phyloP scores from a whole-genome alignment of 176 grass and related monocot genomes.

The Dendrocalamus sinicus region DNA sequence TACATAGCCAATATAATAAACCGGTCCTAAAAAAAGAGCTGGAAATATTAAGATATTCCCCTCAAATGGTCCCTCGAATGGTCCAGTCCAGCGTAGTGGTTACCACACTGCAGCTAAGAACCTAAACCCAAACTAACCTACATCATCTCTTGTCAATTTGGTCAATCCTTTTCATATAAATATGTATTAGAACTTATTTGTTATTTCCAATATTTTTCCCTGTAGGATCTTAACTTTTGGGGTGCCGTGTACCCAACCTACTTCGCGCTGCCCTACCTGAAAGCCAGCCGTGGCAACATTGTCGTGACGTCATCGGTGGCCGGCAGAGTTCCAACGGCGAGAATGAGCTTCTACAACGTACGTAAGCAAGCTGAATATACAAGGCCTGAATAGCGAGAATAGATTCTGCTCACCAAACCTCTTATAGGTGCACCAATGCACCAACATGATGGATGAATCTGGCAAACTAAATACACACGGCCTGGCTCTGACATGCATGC shows the following conservation, averaged over 20 bases:
- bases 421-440: neutral
- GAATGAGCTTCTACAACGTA: conserved; percentile 96
- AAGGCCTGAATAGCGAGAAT: neutral
- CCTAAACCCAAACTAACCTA: neutral
- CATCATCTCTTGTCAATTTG: neutral
- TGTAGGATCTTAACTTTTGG: conserved; percentile 93
- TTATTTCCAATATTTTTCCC: neutral
- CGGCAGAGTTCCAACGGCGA: conserved; percentile 65
- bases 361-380: neutral
- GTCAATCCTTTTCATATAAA: neutral
- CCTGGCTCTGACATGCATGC: neutral
- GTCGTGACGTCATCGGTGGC: conserved; percentile 81
- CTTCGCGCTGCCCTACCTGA: conserved; percentile 81
- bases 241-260: conserved; percentile 79
- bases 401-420: conserved; percentile 29
- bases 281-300: conserved; percentile 74
- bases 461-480: neutral
- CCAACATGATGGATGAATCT: neutral
- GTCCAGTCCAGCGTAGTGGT: neutral
- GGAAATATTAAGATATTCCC: neutral
- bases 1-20: too few species aligned
- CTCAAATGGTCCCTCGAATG: neutral
- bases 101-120: neutral
- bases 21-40: too few species aligned
- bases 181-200: neutral